Evolutionary conservation across 441 rosid species (phyloP), one percentile per base, ranked within the genome.

Genomic region (Corymbia calophylla): DNA sequence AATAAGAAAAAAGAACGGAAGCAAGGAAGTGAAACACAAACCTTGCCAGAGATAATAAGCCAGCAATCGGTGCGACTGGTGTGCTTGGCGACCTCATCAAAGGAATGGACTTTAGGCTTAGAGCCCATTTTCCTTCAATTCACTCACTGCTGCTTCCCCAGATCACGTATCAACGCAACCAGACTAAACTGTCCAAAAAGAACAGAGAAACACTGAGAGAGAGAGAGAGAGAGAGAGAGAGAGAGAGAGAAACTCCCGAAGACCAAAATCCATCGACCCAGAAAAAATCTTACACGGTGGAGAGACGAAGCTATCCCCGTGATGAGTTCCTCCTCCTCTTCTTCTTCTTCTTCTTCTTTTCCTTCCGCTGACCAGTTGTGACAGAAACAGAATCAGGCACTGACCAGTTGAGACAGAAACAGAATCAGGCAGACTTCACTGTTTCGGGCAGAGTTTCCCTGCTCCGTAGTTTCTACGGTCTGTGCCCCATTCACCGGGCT

Each of bases 21-120:
- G 17, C 64, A 39, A 90, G 87, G 80, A 77, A 47, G 39, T n/a
- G 47, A 39, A 56, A 53, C 73, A 90, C 77, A 18, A 87, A 94
- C 97, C 97, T 96, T 95, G 16, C 94, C 95, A 88, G 92, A 92
- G 89, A 96, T 95, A 88, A 94, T 89, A 89, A 96, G 94, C 97
- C 97, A 94, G 90, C 95, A 94, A 92, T 92, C 92, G n/a, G 89
- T 86, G 91, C 93, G 93, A 27, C 93, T 92, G 56, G 93, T 95
- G 94, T 94, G 96, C 91, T 94, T 93, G 48, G 87, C 89, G 12
- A 95, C 88, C 64, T 96, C 96, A 44, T 93, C 94, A 87, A 93
- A 94, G 64, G 92, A 89, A 66, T 92, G 88, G 47, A 92, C 91
- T 87, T 92, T 92, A 27, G 81, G 89, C 77, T 88, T 55, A 44